Conservation (phyloP, 345 rosid genomes). For the Pugionium dolabratum region DNA sequence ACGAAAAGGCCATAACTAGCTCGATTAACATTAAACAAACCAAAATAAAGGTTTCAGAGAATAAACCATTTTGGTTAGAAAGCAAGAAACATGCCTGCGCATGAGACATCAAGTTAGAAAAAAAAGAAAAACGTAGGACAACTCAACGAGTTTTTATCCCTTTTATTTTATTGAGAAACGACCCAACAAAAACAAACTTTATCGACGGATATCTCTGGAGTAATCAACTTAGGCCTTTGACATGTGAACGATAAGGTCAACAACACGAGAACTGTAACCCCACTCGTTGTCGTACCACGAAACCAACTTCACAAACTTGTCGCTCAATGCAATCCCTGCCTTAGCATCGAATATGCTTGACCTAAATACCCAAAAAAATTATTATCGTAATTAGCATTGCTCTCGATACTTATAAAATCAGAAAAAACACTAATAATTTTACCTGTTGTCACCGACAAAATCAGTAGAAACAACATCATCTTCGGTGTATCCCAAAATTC, state of each 20-base stretch:
- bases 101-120: neutral
- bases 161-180: neutral
- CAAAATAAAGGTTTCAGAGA: too few relatives aligned
- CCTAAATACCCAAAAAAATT: conserved; percentile 33
- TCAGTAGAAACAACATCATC: conserved; percentile 79
- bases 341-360: conserved; percentile 88
- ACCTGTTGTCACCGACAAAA: conserved; percentile 81
- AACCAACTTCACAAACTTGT: conserved; percentile 58
- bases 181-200: neutral
- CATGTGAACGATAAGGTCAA: conserved; percentile 61
- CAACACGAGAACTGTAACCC: conserved; percentile 82
- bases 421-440: neutral
- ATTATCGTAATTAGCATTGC: too few relatives aligned
- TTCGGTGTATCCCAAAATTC: conserved; percentile 73
- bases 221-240: conserved; percentile 32
- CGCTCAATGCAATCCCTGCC: conserved; percentile 77
- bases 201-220: neutral
- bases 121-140: neutral
- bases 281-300: conserved; percentile 81
- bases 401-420: neutral
- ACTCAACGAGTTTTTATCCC: neutral
- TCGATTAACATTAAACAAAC: too few relatives aligned
- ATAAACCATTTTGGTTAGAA: too few relatives aligned
- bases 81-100: neutral
- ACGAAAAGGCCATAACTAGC: too few relatives aligned